These are phyloP conservation scores for Kwoniella sp. DNA, from an alignment of 768 basidiomycete genomes.

Conservation along the genomic window DNA sequence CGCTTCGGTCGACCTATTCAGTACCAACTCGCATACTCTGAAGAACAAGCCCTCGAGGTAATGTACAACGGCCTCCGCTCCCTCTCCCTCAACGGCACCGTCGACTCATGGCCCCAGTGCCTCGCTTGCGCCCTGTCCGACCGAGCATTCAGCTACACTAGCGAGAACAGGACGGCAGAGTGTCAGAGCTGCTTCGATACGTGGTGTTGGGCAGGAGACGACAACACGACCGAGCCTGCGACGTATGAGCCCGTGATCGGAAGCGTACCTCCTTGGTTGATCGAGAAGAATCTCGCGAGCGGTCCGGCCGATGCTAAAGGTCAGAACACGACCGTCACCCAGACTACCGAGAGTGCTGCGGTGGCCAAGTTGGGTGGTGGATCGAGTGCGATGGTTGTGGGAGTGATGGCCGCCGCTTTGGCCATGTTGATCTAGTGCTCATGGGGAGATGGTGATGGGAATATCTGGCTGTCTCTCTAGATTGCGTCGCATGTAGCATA, in stretches of 20 bases:
- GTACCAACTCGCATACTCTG: slow-evolving; percentile 66
- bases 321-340: slow-evolving; percentile 2
- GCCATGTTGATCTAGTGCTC: no score
- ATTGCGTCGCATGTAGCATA: no score
- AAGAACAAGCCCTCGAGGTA: slow-evolving; percentile 63
- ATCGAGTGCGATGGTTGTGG: neutral
- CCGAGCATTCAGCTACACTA: slow-evolving; percentile 54
- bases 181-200: slow-evolving; percentile 53
- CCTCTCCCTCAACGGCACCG: slow-evolving; percentile 62
- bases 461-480: no score
- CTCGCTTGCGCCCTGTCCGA: slow-evolving; percentile 72
- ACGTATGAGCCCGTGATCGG: slow-evolving; percentile 50
- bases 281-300: slow-evolving; percentile 20
- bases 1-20: slow-evolving; percentile 7
- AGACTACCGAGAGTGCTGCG: neutral
- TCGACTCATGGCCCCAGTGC: slow-evolving; percentile 66
- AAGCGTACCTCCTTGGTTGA: slow-evolving; percentile 38
- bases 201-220: slow-evolving; percentile 54
- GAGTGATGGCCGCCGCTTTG: neutral
- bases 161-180: slow-evolving; percentile 37
- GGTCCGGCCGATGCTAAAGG: slow-evolving; percentile 14
- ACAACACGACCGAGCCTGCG: slow-evolving; percentile 43
- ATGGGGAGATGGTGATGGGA: no score
- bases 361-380: neutral
- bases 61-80: slow-evolving; percentile 65